These are phyloP conservation scores for Leishmania mexicana DNA, from an alignment of 208 protist genomes.

Conservation along the genomic window DNA sequence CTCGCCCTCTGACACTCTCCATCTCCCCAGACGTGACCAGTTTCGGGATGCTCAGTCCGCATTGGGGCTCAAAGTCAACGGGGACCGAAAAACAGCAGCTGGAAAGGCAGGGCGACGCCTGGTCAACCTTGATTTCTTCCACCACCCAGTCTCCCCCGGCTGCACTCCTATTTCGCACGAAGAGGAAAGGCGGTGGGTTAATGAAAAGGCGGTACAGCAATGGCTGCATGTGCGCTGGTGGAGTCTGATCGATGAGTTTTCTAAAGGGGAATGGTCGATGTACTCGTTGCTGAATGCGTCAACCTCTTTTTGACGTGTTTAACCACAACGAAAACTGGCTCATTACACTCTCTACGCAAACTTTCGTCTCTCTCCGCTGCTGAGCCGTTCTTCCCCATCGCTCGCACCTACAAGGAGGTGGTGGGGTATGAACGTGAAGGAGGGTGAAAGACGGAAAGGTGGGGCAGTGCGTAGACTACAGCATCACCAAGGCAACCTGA, in stretches of 20 bases:
- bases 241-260: neutral
- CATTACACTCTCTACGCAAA: neutral
- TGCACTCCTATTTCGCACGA: neutral
- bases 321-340: neutral
- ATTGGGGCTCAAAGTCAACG: neutral
- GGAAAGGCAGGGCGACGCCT: neutral
- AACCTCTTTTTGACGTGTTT: neutral
- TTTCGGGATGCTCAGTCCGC: neutral
- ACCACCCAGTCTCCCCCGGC: neutral
- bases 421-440: neutral
- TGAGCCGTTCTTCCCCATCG: neutral
- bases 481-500: constrained; percentile 92
- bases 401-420: neutral
- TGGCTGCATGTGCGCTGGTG: neutral
- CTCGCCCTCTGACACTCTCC: neutral
- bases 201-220: neutral
- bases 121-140: neutral
- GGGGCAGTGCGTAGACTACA: constrained; percentile 52
- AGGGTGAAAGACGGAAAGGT: neutral
- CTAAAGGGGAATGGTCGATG: neutral
- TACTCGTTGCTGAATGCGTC: neutral
- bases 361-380: neutral
- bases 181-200: neutral
- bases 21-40: neutral
- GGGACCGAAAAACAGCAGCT: neutral